Base-by-base conservation (phyloP, 192 early-diverging fungal species). In the Entrophospora sp. region DNA sequence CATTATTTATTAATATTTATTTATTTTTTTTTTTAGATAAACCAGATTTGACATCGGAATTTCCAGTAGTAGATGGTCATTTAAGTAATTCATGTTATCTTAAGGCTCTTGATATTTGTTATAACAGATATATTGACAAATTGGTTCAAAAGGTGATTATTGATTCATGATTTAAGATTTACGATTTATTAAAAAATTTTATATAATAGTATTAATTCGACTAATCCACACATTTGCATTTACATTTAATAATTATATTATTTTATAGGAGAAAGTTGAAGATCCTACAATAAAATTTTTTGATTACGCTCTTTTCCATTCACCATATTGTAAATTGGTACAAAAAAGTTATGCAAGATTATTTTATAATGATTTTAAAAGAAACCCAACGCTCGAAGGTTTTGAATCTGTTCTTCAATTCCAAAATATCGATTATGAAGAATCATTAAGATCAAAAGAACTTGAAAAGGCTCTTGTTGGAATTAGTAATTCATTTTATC, bases 251-350 rank as follows among this genome's bases (percentile, higher is more conserved):
- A 14, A 34, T 5, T 60, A 43, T 59, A 10, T 1, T 13, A 59
- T 24, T 20, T 22, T 40, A 34, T 34, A 63, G 61, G 61, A 46
- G 14, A 30, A 63, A 35, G 1, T 28, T 48, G 44, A 34, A 46
- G 31, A 38, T 49, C 66, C 69, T 68, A 22, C 77, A 61, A 59
- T 83, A 70, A 76, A 80, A 55, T 73, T 73, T 52, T 57, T 90
- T 51, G 94, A 96, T 78, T 92, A 91, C 79, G 45, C 85, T 57
- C 82, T 91, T 36, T 96, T 95, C 85, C 97, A 99, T 82, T 92
- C 91, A 53, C 97, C 97, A 35, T 97, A 97, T 85, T 88, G 89
- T 74, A 99, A 99, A 83, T 83, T 97, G 69, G 94, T 99, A 9
- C 87, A 86, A 79, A 99, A 99, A 79, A 88, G 91, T 31, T 91